Evolutionary conservation across 306 rosid genomes (phyloP), one percentile per base, ranked within the genome.

Genomic region (Ormosia semicastrata): DNA sequence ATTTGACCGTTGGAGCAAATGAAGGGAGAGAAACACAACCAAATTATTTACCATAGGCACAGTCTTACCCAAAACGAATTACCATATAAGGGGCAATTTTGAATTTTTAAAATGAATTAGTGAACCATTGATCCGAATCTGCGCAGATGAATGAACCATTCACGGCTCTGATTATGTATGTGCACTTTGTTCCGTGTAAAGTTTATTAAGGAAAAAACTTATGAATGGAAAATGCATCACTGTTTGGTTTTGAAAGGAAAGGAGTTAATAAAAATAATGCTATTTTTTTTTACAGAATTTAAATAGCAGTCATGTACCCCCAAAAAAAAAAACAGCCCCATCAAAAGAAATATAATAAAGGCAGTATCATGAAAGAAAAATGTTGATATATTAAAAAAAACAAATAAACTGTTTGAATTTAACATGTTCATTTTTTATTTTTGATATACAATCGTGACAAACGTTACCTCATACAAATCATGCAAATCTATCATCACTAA

Each of bases 1-100:
- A 58, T 83, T 76, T 75, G 85, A 86, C 90, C 87, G 92, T 86
- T 85, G 85, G 79, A 32, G 59, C 4, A 9, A 32, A 18, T 0
- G 4, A 7, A 10, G 62, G 40, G 10, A 39, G 29, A 30, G 10
- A 14, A 52, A 46, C 15, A 10, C 29, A 6, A 11, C 2, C 17
- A 41, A 13, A 13, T 75, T 58, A 12, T 37, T 69, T 71, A 76
- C 73, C 73, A 47, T 65, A 15, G 0, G 5, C 9, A 44, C 33
- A 3, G 17, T 57, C 58, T 13, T 17, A 4, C 43, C 59, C 17
- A 60, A 59, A 32, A 5, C 29, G 46, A 46, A 10, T 44, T 40
- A 75, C n/a, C 32, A 29, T 8, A 1, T 36, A 4, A 0, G 40
- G 9, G 11, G 39, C 40, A 24, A 24, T 24, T 24, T 24, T 79